Percentiles rank a stretch among this genome's conserved stretches.
phyloP scores from a whole-genome alignment of 2,329 filamentous ascomycete genomes.

The Ceratocystis papillata region DNA sequence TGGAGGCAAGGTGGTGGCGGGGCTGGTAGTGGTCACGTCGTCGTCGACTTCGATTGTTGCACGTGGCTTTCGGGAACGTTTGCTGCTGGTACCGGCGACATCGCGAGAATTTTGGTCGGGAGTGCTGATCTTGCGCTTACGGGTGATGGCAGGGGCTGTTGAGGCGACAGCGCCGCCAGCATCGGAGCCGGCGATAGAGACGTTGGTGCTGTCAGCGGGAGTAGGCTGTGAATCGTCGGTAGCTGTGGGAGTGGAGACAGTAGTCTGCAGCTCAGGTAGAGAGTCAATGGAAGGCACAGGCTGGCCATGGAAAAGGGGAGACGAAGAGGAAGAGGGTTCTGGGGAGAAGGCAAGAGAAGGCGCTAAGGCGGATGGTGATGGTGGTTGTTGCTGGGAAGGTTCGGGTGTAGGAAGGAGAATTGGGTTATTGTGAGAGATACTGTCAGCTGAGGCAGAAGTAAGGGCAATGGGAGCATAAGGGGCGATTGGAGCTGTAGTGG shows the following conservation, averaged over 20 bases:
- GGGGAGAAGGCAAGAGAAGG: neutral
- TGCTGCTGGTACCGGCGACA: neutral
- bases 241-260: conserved; percentile 19
- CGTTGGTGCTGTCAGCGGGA: conserved; percentile 18
- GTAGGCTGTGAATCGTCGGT: conserved; percentile 22
- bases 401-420: conserved; percentile 6
- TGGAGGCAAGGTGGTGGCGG: conserved; percentile 23
- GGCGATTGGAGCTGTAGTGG: neutral
- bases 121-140: conserved; percentile 11
- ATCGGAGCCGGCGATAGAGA: conserved; percentile 20
- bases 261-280: conserved; percentile 21
- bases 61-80: conserved; percentile 28
- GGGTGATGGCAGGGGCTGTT: neutral
- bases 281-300: conserved; percentile 16
- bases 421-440: neutral
- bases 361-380: too few relatives aligned
- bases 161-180: neutral
- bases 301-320: neutral
- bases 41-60: conserved; percentile 26
- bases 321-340: neutral
- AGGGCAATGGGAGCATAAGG: neutral
- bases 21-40: conserved; percentile 21
- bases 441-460: neutral
- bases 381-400: neutral
- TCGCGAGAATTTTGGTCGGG: neutral